A percentile compares a stretch with the other conserved stretches of the same genome.
These are phyloP conservation scores for Cercophora newfieldiana DNA, from an alignment of 495 filamentous ascomycete species.

Conservation along the genomic window DNA sequence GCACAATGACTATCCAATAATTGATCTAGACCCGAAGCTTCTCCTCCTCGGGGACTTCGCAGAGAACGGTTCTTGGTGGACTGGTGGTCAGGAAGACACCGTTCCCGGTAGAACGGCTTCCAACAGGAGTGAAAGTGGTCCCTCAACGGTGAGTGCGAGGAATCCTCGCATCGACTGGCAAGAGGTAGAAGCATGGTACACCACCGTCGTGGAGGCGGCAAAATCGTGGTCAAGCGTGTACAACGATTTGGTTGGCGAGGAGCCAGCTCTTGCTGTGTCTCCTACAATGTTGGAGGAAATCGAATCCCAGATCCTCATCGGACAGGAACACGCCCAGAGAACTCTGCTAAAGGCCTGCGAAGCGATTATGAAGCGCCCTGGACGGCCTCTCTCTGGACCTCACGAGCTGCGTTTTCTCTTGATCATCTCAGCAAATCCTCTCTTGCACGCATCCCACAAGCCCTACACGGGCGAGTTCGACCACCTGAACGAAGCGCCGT, in stretches of 20 bases:
- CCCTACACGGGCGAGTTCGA: slow-evolving; percentile 37
- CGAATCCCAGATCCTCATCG: slow-evolving; percentile 62
- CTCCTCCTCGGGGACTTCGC: slow-evolving; percentile 76
- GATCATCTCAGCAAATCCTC: slow-evolving; percentile 81
- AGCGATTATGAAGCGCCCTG: slow-evolving; percentile 80
- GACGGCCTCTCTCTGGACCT: slow-evolving; percentile 65
- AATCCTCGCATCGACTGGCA: slow-evolving; percentile 78
- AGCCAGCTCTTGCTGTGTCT: slow-evolving; percentile 23
- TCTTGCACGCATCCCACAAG: slow-evolving; percentile 56
- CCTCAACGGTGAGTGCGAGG: slow-evolving; percentile 55
- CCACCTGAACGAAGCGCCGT: slow-evolving; percentile 20
- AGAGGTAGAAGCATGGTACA: slow-evolving; percentile 73
- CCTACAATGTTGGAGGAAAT: slow-evolving; percentile 48
- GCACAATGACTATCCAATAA: slow-evolving; percentile 33
- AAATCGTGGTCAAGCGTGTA: slow-evolving; percentile 58
- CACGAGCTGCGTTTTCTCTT: slow-evolving; percentile 78
- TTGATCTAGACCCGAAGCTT: slow-evolving; percentile 70
- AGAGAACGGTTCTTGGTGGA: slow-evolving; percentile 87
- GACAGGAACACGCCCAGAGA: slow-evolving; percentile 65
- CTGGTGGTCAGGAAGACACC: slow-evolving; percentile 53
- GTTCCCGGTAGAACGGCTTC: slow-evolving; percentile 37
- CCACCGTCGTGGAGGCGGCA: slow-evolving; percentile 60
- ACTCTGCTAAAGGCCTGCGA: slow-evolving; percentile 81
- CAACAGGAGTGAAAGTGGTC: slow-evolving; percentile 36
- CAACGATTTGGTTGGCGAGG: slow-evolving; percentile 41